Evolutionary conservation across 2,329 filamentous ascomycete genomes (phyloP), one percentile per base, ranked within the genome.

Genomic region (Xylaria sp.): DNA sequence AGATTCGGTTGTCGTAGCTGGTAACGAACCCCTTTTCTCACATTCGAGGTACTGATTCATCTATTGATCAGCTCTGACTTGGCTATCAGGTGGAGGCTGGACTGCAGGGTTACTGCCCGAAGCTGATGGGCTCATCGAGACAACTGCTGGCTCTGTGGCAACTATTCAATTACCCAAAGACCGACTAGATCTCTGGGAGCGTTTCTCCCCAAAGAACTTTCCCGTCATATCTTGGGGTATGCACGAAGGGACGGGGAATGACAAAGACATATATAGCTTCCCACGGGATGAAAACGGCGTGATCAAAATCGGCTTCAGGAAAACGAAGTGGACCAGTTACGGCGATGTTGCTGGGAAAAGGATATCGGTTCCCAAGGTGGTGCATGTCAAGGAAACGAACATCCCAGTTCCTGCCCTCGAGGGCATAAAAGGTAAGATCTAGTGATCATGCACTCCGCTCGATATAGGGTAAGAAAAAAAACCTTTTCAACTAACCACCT

Each of bases 221-320:
- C 84, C 84, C 0, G 78, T 81, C 0, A 83, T 82, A 77, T 75
- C 74, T 47, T 82, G 78, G 74, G 79, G 79, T 6, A 76, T 79
- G 17, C 71, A 74, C 17, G 72, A 77, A 7, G 82, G 81, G 0
- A 76, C 77, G 13, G 72, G 74, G 9, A 72, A 77, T 5, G 82
- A 81, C 0, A 83, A 73, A 47, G 75, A 82, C 1, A 74, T 85
- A 0, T 84, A 85, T 67, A 84, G 84, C 17, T 85, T 87, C 51
- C 79, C 85, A 0, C 72, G 79, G 0, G 79, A 81, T 25, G 75
- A 80, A 9, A 68, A 81, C 2, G 81, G 84, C 0, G 71, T 79
- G n/a, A 70, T 86, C 57, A 85, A 86, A 70, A 79, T 84, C 64
- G 85, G 81, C 1, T 87, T 82, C 65, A 79, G 85, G 0, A 83